Conservation (phyloP, 441 rosid species). For the Bocquillonia castaneifolia region DNA sequence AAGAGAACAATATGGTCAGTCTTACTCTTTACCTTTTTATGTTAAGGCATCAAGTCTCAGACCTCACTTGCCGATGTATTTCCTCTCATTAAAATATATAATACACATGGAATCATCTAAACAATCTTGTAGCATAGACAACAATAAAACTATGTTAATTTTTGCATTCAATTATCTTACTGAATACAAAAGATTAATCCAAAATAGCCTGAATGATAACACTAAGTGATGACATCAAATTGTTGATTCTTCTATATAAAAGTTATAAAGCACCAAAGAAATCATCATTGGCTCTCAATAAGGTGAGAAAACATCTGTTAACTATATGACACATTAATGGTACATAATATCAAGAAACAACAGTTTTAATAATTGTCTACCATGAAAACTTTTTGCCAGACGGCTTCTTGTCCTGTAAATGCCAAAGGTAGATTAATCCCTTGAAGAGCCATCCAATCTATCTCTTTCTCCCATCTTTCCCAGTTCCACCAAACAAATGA, state of each 20-base stretch:
- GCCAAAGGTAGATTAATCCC: constrained; percentile 97
- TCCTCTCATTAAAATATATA: too few species aligned
- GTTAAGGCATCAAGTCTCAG: too few species aligned
- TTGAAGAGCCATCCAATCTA: constrained; percentile 99
- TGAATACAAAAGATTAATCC: not conserved
- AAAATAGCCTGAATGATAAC: not conserved
- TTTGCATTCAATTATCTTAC: too few species aligned
- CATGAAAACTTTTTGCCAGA: constrained; percentile 93
- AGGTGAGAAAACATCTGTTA: not conserved
- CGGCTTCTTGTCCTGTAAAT: constrained; percentile 89
- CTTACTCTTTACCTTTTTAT: too few species aligned
- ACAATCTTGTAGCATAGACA: too few species aligned
- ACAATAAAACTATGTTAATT: too few species aligned
- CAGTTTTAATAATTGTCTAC: constrained; percentile 32
- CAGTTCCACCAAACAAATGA: constrained; percentile 97
- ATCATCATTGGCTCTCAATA: not conserved
- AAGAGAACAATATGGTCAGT: too few species aligned
- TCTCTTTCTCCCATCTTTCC: constrained; percentile 96
- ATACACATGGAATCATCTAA: too few species aligned
- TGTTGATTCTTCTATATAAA: not conserved
- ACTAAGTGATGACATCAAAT: not conserved
- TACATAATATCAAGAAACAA: constrained; percentile 18
- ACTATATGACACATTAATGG: not conserved
- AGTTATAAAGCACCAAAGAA: not conserved
- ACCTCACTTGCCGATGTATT: too few species aligned